These are phyloP conservation scores for Cinnamomum chago DNA, from an alignment of 164 flowering plant species.

Conservation along the genomic window DNA sequence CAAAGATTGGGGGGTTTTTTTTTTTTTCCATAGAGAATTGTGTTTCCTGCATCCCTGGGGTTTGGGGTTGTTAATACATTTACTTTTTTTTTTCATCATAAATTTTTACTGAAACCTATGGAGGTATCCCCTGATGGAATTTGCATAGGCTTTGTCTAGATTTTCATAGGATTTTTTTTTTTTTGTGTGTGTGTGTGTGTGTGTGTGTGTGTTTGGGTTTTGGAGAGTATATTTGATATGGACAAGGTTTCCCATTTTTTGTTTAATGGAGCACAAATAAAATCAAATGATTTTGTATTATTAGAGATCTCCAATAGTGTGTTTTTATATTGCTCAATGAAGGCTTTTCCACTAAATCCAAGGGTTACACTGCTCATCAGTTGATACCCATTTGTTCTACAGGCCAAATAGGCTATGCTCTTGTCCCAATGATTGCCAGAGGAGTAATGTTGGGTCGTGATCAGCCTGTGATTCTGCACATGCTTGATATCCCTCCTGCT, in stretches of 20 bases:
- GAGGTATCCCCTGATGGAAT: too few species aligned
- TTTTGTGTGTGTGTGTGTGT: too few species aligned
- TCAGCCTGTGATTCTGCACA: conserved; percentile 79
- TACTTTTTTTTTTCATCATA: too few species aligned
- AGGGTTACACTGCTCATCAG: not conserved
- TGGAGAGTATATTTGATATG: not conserved
- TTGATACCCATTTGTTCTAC: conserved; percentile 9
- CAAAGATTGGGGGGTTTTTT: not conserved
- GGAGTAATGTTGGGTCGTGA: conserved; percentile 83
- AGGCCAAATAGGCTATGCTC: conserved; percentile 94
- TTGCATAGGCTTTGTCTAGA: too few species aligned
- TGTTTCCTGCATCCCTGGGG: too few species aligned
- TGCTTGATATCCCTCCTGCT: conserved; percentile 72
- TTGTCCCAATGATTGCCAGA: conserved; percentile 83
- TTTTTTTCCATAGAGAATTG: too few species aligned
- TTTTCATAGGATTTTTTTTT: too few species aligned
- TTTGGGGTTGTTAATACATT: too few species aligned
- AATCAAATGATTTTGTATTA: not conserved
- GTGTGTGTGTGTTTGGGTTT: too few species aligned
- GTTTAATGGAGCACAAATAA: too few species aligned
- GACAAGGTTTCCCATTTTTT: too few species aligned
- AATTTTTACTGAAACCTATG: too few species aligned
- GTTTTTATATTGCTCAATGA: not conserved
- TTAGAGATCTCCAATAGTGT: not conserved
- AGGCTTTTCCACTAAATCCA: not conserved